Conservation (phyloP, 1,284 basidiomycete species). For the Pterulicium gracile region DNA sequence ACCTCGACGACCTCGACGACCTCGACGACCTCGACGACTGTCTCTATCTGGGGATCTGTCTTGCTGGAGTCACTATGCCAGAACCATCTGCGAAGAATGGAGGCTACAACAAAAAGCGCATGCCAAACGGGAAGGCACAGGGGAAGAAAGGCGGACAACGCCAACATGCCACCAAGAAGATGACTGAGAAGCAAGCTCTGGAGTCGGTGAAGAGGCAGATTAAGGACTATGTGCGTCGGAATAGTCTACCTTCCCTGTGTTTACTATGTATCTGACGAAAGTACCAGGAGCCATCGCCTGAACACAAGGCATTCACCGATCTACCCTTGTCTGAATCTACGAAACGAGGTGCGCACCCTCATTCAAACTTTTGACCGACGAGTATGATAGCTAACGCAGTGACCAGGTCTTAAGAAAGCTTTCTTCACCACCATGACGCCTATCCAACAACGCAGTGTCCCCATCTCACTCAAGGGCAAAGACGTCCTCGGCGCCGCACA, state of each 20-base stretch:
- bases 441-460: constrained; percentile 60
- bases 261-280: background rate
- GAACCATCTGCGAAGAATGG: too few relatives aligned
- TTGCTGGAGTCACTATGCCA: too few relatives aligned
- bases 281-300: constrained; percentile 10
- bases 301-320: constrained; percentile 46
- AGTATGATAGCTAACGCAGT: background rate
- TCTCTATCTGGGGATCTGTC: too few relatives aligned
- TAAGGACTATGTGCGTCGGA: background rate
- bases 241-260: background rate
- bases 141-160: too few relatives aligned
- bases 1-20: too few relatives aligned
- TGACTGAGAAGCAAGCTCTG: background rate
- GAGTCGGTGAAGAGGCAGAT: background rate
- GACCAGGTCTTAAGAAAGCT: constrained; percentile 71
- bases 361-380: background rate
- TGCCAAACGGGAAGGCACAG: too few relatives aligned
- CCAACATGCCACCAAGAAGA: background rate
- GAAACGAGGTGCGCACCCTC: constrained; percentile 43
- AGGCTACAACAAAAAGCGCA: too few relatives aligned
- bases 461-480: constrained; percentile 51
- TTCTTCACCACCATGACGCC: constrained; percentile 85
- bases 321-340: constrained; percentile 62
- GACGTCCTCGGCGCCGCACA: constrained; percentile 72
- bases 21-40: too few relatives aligned